Base-by-base conservation (phyloP, 1,139 yeast genomes). In the Chernovozyma sophiae-reginae region DNA sequence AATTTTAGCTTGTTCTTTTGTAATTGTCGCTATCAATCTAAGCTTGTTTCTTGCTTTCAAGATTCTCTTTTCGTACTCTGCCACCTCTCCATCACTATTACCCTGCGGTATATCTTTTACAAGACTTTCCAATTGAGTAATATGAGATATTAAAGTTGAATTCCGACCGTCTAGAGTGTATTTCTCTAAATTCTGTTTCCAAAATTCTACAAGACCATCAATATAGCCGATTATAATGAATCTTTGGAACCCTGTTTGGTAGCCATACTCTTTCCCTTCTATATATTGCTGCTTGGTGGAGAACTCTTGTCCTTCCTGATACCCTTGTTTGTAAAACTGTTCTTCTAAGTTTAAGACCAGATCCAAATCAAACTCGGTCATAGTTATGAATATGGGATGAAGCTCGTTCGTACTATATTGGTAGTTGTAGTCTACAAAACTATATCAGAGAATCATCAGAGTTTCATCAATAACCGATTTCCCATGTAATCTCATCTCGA, bases 181-280 rank as follows among this genome's bases (percentile, higher is more conserved):
- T 2, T 43, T 34, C 1, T 38, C 45, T 4, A 53, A 25, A 31
- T 56, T 42, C 3, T 32, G 19, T 14, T 53, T 48, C 73, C 79
- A 69, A 22, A 49, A 56, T 6, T 62, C 62, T 1, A 75, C 52
- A 4, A 84, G 56, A 5, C 86, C 86, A 33, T 65, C 60, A 4
- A 85, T 67, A 37, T 81, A 77, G 0, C 95, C 95, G 3, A 84
- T 55, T 0, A 82, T 58, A 12, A 81, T 49, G 47, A 72, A 82
- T 43, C 90, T 62, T 55, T 83, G 90, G 51, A 77, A 84, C 0
- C 89, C 94, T 0, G 87, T 81, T 51, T 86, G 94, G 36, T 82
- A 68, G 0, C 95, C 95, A 50, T 73, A 82, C 46, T 82, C 86
- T 47, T 79, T 79, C 2, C 95, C 95, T 54, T 85, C 95, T 2